Conservation (phyloP, 2,329 filamentous ascomycete genomes). For the Fusarium nygamai region DNA sequence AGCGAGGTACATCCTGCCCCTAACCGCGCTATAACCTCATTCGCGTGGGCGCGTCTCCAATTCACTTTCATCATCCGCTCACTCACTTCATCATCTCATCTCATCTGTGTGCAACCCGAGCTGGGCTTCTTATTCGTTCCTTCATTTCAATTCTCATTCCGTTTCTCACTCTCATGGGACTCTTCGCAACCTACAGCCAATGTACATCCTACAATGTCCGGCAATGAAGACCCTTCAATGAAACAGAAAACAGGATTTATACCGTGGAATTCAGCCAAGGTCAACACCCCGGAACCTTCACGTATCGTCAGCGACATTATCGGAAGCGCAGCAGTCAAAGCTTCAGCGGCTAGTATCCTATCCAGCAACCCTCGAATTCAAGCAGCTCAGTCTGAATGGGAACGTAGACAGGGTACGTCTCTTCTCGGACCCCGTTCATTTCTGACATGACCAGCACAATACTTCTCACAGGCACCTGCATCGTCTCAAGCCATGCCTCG, state of each 20-base stretch:
- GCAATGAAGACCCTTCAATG: slow-evolving; percentile 11
- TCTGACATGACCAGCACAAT: slow-evolving; percentile 20
- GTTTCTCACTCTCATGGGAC: background rate
- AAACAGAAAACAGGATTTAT: slow-evolving; percentile 29
- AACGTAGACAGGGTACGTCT: slow-evolving; percentile 23
- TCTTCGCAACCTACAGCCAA: background rate
- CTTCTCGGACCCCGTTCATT: background rate
- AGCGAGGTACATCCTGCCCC: slow-evolving; percentile 10
- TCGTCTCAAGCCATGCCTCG: background rate
- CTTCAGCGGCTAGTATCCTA: slow-evolving; percentile 6
- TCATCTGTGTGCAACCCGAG: background rate
- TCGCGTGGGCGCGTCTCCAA: slow-evolving; percentile 38
- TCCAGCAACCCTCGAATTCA: slow-evolving; percentile 38
- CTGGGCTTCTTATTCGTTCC: background rate
- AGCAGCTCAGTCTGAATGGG: slow-evolving; percentile 47
- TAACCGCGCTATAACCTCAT: background rate
- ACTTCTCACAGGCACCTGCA: background rate
- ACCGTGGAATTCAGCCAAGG: slow-evolving; percentile 26
- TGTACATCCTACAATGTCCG: background rate
- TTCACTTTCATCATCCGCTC: background rate
- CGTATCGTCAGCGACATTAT: slow-evolving; percentile 42
- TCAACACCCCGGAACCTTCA: slow-evolving; percentile 10
- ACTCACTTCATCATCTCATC: slow-evolving; percentile 1
- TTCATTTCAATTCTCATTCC: background rate
- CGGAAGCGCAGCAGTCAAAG: background rate